Percentiles rank a stretch among this genome's conserved stretches.
Evolutionary conservation across 2,329 filamentous ascomycete genomes (phyloP).

Genomic region (Exophiala spinifera): DNA sequence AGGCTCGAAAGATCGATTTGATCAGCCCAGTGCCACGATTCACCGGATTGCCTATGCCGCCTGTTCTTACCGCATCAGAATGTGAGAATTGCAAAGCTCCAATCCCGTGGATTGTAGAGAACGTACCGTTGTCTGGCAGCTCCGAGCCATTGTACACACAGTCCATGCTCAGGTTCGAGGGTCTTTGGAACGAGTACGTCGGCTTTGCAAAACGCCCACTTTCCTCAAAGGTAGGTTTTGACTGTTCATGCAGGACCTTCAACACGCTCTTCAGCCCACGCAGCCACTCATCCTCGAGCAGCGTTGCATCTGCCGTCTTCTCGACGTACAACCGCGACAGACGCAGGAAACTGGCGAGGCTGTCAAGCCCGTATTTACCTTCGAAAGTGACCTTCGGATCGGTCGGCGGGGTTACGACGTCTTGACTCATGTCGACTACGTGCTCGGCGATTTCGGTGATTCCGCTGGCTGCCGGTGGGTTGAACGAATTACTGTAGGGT

Average conservation of each 20-base stretch:
- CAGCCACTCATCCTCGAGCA: neutral
- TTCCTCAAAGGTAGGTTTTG: neutral
- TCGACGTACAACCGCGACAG: slow-evolving; percentile 45
- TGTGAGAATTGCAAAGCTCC: too few relatives aligned
- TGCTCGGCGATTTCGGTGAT: too few relatives aligned
- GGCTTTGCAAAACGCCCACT: too few relatives aligned
- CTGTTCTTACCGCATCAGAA: too few relatives aligned
- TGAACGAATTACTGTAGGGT: slow-evolving; percentile 54
- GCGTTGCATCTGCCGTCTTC: neutral
- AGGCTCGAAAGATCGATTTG: slow-evolving; percentile 87
- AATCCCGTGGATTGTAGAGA: too few relatives aligned
- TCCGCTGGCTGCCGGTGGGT: too few relatives aligned
- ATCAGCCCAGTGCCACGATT: slow-evolving; percentile 79
- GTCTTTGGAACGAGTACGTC: too few relatives aligned
- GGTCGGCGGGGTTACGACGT: neutral
- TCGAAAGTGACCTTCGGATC: slow-evolving; percentile 42
- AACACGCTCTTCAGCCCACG: neutral
- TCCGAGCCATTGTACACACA: slow-evolving; percentile 69
- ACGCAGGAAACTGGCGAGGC: slow-evolving; percentile 50
- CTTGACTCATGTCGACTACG: too few relatives aligned
- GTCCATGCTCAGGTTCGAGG: too few relatives aligned
- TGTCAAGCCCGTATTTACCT: slow-evolving; percentile 55
- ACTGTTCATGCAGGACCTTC: neutral
- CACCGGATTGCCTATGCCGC: slow-evolving; percentile 82
- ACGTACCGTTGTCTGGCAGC: too few relatives aligned